A percentile compares a stretch with the other conserved stretches of the same genome.
These are phyloP conservation scores for Pezicula radicicola DNA, from an alignment of 2,329 filamentous ascomycete genomes.

Conservation along the genomic window DNA sequence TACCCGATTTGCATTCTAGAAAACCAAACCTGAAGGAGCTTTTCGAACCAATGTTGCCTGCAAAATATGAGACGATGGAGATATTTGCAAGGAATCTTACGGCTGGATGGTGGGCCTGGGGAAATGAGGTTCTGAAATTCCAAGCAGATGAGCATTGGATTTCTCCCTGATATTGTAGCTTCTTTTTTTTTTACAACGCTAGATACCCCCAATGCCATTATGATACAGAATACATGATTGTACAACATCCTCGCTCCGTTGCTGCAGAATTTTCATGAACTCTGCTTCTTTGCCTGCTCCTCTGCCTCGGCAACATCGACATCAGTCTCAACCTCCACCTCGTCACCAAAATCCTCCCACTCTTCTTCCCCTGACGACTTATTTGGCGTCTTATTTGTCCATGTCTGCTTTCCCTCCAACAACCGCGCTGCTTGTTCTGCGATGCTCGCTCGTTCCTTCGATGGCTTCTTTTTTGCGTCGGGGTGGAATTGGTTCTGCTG, in stretches of 20 bases:
- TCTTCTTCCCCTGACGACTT: conserved; percentile 31
- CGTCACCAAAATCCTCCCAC: conserved; percentile 37
- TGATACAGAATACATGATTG: conserved; percentile 19
- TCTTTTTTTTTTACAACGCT: not conserved
- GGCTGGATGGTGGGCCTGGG: conserved; percentile 76
- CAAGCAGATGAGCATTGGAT: conserved; percentile 52
- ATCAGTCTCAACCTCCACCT: conserved; percentile 27
- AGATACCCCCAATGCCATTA: conserved; percentile 14
- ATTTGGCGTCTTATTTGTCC: conserved; percentile 37
- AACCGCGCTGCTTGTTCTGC: conserved; percentile 61
- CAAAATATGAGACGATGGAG: conserved; percentile 60
- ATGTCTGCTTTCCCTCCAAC: conserved; percentile 56
- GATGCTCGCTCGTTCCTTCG: conserved; percentile 39
- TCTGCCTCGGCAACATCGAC: conserved; percentile 11
- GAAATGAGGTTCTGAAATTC: conserved; percentile 69
- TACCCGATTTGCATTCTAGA: conserved; percentile 74
- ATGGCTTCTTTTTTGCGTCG: conserved; percentile 24
- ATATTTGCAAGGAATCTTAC: conserved; percentile 74
- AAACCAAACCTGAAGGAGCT: conserved; percentile 69
- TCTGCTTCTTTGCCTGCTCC: not conserved
- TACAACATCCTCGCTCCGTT: conserved; percentile 14
- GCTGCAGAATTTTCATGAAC: conserved; percentile 1
- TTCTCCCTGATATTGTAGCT: not conserved
- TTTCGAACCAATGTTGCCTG: conserved; percentile 50
- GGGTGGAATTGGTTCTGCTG: conserved; percentile 29